Evolutionary conservation across 768 basidiomycete genomes (phyloP), one percentile per base, ranked within the genome.

Genomic region (Tulasnella sp.): DNA sequence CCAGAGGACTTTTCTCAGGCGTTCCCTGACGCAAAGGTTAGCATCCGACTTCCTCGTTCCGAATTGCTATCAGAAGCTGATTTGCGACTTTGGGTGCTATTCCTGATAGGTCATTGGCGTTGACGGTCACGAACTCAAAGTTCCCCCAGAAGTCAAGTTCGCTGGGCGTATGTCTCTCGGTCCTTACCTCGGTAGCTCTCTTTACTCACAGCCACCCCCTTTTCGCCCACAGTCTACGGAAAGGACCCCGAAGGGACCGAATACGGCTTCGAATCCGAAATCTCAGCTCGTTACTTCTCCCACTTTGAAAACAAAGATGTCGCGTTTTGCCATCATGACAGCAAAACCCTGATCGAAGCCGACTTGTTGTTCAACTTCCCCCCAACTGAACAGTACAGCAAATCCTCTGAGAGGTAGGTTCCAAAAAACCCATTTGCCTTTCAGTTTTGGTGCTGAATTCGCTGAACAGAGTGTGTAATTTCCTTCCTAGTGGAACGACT

Each of bases 291-390:
- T 79, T 92, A 91, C 80, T 92, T 93, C 81, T 85, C 89, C 12
- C 91, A 91, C 0, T 87, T 89, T 80, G 84, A 67, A 77, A 93
- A 93, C 81, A 91, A 92, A 80, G 94, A 96, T 73, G 88, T 96
- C 17, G 92, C 93, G 0, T 94, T 93, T 83, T 87, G 91, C 77
- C 94, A 97, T 80, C 83, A 84, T 15, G 84, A 87, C 0, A 91
- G 90, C 17, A 91, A 89, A 81, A 88, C 90, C 0, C 84, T 96
- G 67, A 87, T 96, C 67, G 86, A 91, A 81, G 95, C 93, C 1
- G 95, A 97, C 82, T 84, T 96, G 64, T 82, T 96, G 2, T 88
- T 94, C 84, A 96, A 96, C 83, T 84, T 96, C 15, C 93, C 94
- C 0, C 84, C 88, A 4, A 89, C 82, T 1, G 94, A 96, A 34